Evolutionary conservation across 31 red algal genomes (phyloP).

Genomic region (Endocladia muricata): DNA sequence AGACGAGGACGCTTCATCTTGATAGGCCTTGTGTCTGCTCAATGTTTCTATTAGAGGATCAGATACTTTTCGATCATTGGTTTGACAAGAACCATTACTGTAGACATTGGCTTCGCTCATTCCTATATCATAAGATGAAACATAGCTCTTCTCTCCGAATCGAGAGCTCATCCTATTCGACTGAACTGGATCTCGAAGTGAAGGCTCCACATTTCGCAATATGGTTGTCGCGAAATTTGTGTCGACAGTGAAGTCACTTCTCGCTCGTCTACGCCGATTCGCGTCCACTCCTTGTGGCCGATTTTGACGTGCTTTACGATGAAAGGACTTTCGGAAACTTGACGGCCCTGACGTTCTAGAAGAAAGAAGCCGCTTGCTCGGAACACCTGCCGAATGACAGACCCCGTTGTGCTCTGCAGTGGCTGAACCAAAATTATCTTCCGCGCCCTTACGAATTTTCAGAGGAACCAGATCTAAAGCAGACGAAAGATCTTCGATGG

Average conservation of each 20-base stretch:
- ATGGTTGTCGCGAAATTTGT: too few species aligned
- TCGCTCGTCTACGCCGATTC: neutral
- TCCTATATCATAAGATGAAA: too few species aligned
- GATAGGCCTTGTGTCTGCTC: too few species aligned
- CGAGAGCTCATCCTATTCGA: too few species aligned
- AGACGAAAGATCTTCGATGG: neutral
- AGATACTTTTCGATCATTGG: too few species aligned
- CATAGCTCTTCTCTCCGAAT: too few species aligned
- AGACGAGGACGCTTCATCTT: too few species aligned
- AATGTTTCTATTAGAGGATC: too few species aligned
- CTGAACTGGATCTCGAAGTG: too few species aligned
- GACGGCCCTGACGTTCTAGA: neutral
- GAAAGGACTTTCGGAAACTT: slow-evolving; percentile 2
- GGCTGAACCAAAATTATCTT: neutral
- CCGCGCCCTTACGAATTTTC: neutral
- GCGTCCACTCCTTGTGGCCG: neutral
- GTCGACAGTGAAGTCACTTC: slow-evolving; percentile 8
- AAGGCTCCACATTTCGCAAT: too few species aligned
- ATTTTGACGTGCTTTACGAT: neutral
- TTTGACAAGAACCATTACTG: too few species aligned
- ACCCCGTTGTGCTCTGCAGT: neutral
- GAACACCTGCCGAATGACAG: neutral
- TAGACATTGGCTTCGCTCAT: too few species aligned
- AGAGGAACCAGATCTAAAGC: neutral
- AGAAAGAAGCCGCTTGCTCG: slow-evolving; percentile 4